These are phyloP conservation scores for barley (Hordeum vulgare) DNA, from an alignment of 176 grass and related monocot genomes.

Conservation along the genomic window MorexV3_pseudomolecules_assembly NC_058519.1:5613197-5613696, in stretches of 20 bases:
- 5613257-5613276: background rate
- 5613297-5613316: background rate
- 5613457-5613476: background rate
- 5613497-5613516: no score
- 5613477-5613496: slow-evolving; percentile 8
- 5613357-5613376: background rate
- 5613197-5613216: slow-evolving; percentile 15
- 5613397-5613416: slow-evolving; percentile 12
- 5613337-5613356: background rate
- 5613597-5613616: background rate
- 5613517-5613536: background rate
- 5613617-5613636: background rate
- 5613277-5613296: slow-evolving; percentile 30
- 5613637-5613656: no score
- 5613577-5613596: slow-evolving; percentile 34
- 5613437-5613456: background rate
- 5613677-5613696: background rate
- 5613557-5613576: background rate
- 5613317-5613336: background rate
- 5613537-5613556: background rate
- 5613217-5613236: slow-evolving; percentile 22
- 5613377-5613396: background rate
- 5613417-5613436: slow-evolving; percentile 16
- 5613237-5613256: background rate
- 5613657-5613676: background rate